These are phyloP conservation scores for Ciborinia camelliae DNA, from an alignment of 2,329 filamentous ascomycete genomes.

Conservation along the genomic window DNA sequence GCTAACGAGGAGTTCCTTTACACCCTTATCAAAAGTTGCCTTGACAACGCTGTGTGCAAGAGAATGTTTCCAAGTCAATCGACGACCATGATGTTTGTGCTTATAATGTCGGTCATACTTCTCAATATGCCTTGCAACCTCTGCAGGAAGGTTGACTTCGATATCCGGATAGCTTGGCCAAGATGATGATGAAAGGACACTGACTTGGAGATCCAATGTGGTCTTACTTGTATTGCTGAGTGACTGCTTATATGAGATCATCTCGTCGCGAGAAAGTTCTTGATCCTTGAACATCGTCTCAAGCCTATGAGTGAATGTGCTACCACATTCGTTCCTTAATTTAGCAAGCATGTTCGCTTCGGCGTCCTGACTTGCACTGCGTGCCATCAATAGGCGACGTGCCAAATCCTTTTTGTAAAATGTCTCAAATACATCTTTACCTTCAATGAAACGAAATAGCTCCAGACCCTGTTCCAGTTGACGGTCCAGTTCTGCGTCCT, in stretches of 20 bases:
- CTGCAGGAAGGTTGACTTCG: slow-evolving; percentile 67
- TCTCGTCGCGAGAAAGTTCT: slow-evolving; percentile 87
- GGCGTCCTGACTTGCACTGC: slow-evolving; percentile 90
- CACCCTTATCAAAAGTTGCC: slow-evolving; percentile 72
- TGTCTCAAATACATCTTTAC: slow-evolving; percentile 96
- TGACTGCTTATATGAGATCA: slow-evolving; percentile 77
- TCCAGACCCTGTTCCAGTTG: slow-evolving; percentile 92
- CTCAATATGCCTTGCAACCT: slow-evolving; percentile 72
- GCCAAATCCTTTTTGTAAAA: slow-evolving; percentile 99
- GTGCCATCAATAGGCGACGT: slow-evolving; percentile 80
- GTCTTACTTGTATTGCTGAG: slow-evolving; percentile 50
- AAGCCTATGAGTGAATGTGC: slow-evolving; percentile 91
- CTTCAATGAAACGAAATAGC: slow-evolving; percentile 93
- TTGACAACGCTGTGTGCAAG: slow-evolving; percentile 88
- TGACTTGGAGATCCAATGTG: slow-evolving; percentile 74
- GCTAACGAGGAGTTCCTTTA: slow-evolving; percentile 86
- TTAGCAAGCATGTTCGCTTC: slow-evolving; percentile 94
- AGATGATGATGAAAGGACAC: slow-evolving; percentile 82
- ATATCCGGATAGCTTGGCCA: slow-evolving; percentile 89
- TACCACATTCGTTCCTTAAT: slow-evolving; percentile 88
- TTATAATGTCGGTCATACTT: slow-evolving; percentile 85
- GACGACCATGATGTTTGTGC: slow-evolving; percentile 81
- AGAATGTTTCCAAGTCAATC: slow-evolving; percentile 86
- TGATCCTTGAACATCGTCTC: slow-evolving; percentile 99
- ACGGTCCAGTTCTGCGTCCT: slow-evolving; percentile 86